A percentile compares a stretch with the other conserved stretches of the same genome.
Conservation (phyloP, 148 eudicot species). For the Vaccinium myrtillus region DNA sequence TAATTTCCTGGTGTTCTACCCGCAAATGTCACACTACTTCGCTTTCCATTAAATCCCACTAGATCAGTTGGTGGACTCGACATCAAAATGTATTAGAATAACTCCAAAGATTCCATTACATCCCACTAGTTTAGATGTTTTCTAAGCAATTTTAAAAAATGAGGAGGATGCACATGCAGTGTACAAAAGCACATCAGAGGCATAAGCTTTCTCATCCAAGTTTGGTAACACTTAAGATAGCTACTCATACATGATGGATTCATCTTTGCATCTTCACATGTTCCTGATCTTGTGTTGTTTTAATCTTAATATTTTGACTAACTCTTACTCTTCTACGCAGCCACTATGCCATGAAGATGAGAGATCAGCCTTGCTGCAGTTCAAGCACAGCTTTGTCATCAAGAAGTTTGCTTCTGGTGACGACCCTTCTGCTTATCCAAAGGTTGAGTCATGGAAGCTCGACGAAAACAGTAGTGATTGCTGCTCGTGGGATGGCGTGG, state of each 20-base stretch:
- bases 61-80: too few relatives aligned
- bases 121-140: too few relatives aligned
- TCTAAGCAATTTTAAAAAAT: too few relatives aligned
- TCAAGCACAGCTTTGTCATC: constrained; percentile 9
- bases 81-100: too few relatives aligned
- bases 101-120: too few relatives aligned
- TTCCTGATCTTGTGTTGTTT: neutral
- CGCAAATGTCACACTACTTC: too few relatives aligned
- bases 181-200: neutral
- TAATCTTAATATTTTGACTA: neutral
- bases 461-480: constrained; percentile 7
- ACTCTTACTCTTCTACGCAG: neutral
- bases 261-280: neutral
- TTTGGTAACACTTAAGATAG: neutral
- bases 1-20: too few relatives aligned
- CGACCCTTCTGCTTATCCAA: neutral
- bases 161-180: too few relatives aligned
- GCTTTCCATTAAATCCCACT: too few relatives aligned
- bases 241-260: neutral
- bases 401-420: neutral
- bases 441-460: neutral
- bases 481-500: constrained; percentile 24
- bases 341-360: constrained; percentile 18
- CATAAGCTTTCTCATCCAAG: neutral
- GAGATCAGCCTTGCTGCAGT: constrained; percentile 17